These are phyloP conservation scores for Neoscytalidium dimidiatum DNA, from an alignment of 2,329 filamentous ascomycete genomes.

Conservation along the genomic window DNA sequence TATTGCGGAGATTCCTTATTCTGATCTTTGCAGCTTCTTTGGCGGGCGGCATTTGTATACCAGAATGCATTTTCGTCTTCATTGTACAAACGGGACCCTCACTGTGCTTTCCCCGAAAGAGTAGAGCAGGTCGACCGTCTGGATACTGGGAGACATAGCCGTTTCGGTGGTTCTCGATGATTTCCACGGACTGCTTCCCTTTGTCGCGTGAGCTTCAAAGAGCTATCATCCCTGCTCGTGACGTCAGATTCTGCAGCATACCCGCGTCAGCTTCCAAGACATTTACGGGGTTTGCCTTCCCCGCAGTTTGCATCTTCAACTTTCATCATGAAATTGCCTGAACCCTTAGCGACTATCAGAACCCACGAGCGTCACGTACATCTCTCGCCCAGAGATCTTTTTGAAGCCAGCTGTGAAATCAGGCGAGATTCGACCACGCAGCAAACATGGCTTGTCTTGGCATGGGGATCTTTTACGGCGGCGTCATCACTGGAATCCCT, in stretches of 20 bases:
- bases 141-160: too few species aligned
- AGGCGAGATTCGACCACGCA: neutral
- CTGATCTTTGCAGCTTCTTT: neutral
- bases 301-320: too few species aligned
- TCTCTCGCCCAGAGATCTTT: too few species aligned
- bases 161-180: too few species aligned
- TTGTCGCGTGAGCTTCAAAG: neutral
- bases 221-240: slow-evolving; percentile 7
- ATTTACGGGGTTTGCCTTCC: neutral
- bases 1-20: neutral
- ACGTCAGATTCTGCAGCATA: neutral
- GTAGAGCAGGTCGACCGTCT: too few species aligned
- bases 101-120: too few species aligned
- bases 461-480: slow-evolving; percentile 40
- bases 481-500: slow-evolving; percentile 47
- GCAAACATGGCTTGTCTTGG: slow-evolving; percentile 29
- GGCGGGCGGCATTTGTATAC: slow-evolving; percentile 12
- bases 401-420: too few species aligned
- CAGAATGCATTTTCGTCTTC: slow-evolving; percentile 11
- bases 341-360: too few species aligned
- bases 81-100: too few species aligned
- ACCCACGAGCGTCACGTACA: too few species aligned
- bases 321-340: too few species aligned
- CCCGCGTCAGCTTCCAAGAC: neutral
- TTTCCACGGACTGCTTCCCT: neutral